phyloP scores from a whole-genome alignment of 805 yeast genomes.

The Citeromyces matritensis region DNA sequence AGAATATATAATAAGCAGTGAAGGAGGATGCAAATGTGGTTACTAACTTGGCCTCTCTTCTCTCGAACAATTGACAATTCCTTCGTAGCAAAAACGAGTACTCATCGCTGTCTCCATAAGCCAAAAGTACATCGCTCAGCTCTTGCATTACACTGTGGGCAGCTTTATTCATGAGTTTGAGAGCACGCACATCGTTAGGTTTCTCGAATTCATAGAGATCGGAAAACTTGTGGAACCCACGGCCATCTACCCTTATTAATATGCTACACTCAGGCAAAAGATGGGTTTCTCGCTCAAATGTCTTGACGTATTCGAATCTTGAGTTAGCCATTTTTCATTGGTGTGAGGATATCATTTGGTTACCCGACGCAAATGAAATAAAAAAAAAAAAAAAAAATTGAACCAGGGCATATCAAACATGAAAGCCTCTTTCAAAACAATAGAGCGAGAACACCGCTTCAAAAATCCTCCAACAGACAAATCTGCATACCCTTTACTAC shows the following conservation, averaged over 20 bases:
- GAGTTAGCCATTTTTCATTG: constrained; percentile 56
- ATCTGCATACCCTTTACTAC: constrained; percentile 65
- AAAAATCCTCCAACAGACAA: constrained; percentile 81
- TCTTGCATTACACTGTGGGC: constrained; percentile 51
- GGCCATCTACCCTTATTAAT: constrained; percentile 81
- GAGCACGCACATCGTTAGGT: constrained; percentile 76
- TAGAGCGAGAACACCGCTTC: constrained; percentile 79
- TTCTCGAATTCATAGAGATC: constrained; percentile 59
- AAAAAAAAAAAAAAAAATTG: constrained; percentile 7
- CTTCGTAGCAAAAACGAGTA: constrained; percentile 66
- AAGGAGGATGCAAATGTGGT: constrained; percentile 74
- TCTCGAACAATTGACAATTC: constrained; percentile 56
- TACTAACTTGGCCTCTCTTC: constrained; percentile 71
- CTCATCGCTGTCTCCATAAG: constrained; percentile 95
- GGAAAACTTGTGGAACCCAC: constrained; percentile 84
- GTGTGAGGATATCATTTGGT: neutral
- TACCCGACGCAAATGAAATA: constrained; percentile 3
- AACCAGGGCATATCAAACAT: constrained; percentile 9
- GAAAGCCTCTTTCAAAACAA: constrained; percentile 58
- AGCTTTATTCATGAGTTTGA: constrained; percentile 67
- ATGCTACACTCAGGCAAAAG: constrained; percentile 73
- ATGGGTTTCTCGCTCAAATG: constrained; percentile 59
- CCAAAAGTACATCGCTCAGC: constrained; percentile 61
- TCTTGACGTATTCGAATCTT: constrained; percentile 73
- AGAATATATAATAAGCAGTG: constrained; percentile 56